Conservation (phyloP, 2,329 filamentous ascomycete species). For the Monilinia polystroma region DNA sequence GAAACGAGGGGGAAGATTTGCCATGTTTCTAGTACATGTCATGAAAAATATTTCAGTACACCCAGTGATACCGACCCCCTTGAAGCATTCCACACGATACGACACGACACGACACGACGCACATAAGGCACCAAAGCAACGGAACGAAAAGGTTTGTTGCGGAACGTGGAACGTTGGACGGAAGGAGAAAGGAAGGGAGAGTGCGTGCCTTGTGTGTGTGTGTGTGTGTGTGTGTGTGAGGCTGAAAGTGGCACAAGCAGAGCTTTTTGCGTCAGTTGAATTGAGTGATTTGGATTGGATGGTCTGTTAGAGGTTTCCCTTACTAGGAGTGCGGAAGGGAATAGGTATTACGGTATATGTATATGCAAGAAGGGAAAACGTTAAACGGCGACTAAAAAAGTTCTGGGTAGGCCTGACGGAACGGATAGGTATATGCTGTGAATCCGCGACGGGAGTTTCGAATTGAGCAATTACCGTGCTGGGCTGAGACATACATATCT, state of each 20-base stretch:
- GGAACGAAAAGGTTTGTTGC: background rate
- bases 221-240: slow-evolving; percentile 5
- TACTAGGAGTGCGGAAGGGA: background rate
- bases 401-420: background rate
- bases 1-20: slow-evolving; percentile 16
- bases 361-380: slow-evolving; percentile 17
- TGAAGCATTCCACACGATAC: background rate
- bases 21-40: slow-evolving; percentile 11
- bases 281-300: background rate
- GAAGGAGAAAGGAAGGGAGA: slow-evolving; percentile 17
- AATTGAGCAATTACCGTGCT: slow-evolving; percentile 5
- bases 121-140: slow-evolving; percentile 6
- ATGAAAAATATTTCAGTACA: background rate
- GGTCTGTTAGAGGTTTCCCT: background rate
- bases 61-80: background rate
- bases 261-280: background rate
- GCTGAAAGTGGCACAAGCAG: background rate
- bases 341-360: background rate
- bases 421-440: background rate
- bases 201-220: background rate
- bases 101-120: background rate
- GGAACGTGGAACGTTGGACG: slow-evolving; percentile 15
- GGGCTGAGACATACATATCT: slow-evolving; percentile 14
- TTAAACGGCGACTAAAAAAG: slow-evolving; percentile 18
- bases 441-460: slow-evolving; percentile 1